Evolutionary conservation across 768 basidiomycete species (phyloP).

Genomic region (Boletus reticulatus): DNA sequence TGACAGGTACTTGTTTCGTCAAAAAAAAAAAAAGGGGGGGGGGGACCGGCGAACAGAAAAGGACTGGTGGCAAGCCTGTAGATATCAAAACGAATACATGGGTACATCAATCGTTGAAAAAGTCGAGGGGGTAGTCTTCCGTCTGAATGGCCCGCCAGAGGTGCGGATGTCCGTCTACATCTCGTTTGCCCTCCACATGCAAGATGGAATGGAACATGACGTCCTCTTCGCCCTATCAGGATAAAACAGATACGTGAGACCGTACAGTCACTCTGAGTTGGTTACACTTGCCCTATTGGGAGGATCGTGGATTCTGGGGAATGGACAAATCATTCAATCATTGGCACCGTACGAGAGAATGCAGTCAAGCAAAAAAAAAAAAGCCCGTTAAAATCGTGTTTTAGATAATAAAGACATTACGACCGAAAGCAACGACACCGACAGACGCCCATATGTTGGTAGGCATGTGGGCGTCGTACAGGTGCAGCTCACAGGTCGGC

Average conservation of each 20-base stretch:
- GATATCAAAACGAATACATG: background rate
- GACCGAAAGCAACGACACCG: constrained; percentile 3
- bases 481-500: background rate
- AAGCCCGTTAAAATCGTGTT: constrained; percentile 8
- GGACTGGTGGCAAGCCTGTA: background rate
- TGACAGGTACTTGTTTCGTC: constrained; percentile 21
- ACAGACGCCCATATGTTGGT: constrained; percentile 7
- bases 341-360: background rate
- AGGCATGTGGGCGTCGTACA: constrained; percentile 2
- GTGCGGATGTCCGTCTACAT: constrained; percentile 47
- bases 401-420: background rate
- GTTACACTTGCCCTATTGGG: constrained; percentile 55
- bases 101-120: constrained; percentile 26
- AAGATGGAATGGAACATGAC: constrained; percentile 71
- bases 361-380: constrained; percentile 6
- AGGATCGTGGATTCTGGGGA: constrained; percentile 67
- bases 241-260: constrained; percentile 9
- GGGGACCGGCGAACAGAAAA: background rate
- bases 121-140: constrained; percentile 47
- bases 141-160: constrained; percentile 68
- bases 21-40: background rate
- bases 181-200: constrained; percentile 52
- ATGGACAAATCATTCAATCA: no score
- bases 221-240: constrained; percentile 56
- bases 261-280: background rate